Base-by-base conservation (phyloP, 495 filamentous ascomycete species). In the Daldinia vernicosa region DNA sequence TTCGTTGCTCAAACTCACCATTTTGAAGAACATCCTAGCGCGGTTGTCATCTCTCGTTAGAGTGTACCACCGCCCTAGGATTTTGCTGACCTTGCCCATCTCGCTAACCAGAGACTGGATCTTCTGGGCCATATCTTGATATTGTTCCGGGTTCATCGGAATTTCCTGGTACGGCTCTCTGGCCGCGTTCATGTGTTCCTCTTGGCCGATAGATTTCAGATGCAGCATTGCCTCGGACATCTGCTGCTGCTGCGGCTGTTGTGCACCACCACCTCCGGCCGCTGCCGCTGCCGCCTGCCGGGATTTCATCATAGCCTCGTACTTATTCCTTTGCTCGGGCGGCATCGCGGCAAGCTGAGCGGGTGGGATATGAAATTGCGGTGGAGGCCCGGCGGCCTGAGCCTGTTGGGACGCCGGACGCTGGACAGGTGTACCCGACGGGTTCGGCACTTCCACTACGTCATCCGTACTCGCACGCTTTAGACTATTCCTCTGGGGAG, bases 381-480 rank as follows among this genome's bases (percentile, higher is more conserved):
- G 8, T 7, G 55, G 11, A 27, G 50, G 15, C 14, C 66, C 63
- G 45, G 64, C 60, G 15, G 72, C 65, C 24, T 74, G 75, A 8
- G 66, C 62, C 24, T 74, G 73, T 17, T 80, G 77, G 15, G 76
- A 63, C 4, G 57, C 19, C 50, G 72, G 39, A 26, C 74, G 68
- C 64, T 84, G 75, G 62, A 81, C 69, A 37, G 83, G 71, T 58
- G 70, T 74, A 66, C 74, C 69, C 19, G 77, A 66, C 40, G 72
- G 81, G 59, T 84, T 84, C 27, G 82, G 82, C 26, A 83, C 79
- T 65, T 92, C 91, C 15, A 82, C 76, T 7, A 84, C 74, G 74
- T 94, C 91, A 63, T 93, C 92, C 43, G 83, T 84, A 62, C 80
- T 86, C 7, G 86, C 74, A 59, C 90, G 86, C 78, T 92, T 92